These are phyloP conservation scores for Stropharia rugosoannulata DNA, from an alignment of 768 basidiomycete species.

Conservation along the genomic window DNA sequence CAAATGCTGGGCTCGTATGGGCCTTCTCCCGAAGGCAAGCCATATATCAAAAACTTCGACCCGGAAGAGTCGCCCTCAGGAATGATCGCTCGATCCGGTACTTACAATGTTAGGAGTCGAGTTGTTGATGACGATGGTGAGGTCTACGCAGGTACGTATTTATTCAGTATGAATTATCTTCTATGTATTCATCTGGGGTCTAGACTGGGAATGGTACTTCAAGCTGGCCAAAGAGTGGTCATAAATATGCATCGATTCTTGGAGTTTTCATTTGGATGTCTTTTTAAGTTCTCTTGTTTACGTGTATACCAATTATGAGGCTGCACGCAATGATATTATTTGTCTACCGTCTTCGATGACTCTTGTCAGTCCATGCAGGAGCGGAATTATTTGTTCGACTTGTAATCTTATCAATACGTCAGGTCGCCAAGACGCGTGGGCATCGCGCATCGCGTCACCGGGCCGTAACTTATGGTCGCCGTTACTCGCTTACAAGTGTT, in stretches of 20 bases:
- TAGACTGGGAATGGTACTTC: conserved; percentile 89
- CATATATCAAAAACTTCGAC: conserved; percentile 78
- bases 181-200: background rate
- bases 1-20: conserved; percentile 96
- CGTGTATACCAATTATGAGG: too few species aligned
- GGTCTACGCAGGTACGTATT: conserved; percentile 69
- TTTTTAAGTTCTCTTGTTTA: background rate
- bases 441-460: too few species aligned
- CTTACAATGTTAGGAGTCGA: conserved; percentile 76
- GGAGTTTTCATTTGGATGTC: background rate
- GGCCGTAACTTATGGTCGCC: too few species aligned
- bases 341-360: background rate
- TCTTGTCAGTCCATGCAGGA: too few species aligned
- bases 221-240: conserved; percentile 93
- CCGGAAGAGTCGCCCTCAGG: conserved; percentile 75
- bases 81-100: conserved; percentile 77
- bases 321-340: too few species aligned
- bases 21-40: conserved; percentile 58
- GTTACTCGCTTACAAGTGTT: too few species aligned
- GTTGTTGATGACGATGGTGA: conserved; percentile 87
- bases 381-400: too few species aligned
- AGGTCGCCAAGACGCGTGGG: too few species aligned
- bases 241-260: conserved; percentile 2
- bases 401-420: too few species aligned
- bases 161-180: background rate